phyloP scores from a whole-genome alignment of 441 rosid species.

The Bocquillonia castaneifolia region DNA sequence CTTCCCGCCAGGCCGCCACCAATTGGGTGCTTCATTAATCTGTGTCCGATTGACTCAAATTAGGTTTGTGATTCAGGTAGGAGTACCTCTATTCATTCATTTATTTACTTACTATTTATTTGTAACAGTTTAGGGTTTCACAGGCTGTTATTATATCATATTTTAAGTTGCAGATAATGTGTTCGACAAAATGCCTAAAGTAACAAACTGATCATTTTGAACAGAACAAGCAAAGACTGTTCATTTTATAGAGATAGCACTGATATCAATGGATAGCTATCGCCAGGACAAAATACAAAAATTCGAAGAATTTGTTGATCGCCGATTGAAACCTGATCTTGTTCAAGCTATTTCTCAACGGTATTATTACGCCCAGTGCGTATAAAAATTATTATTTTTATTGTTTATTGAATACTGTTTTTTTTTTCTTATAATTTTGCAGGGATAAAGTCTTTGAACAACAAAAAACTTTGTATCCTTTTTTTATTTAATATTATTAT shows the following conservation, averaged over 20 bases:
- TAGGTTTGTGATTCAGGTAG: no score
- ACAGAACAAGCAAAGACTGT: no score
- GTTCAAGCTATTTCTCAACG: constrained; percentile 55
- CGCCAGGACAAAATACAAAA: constrained; percentile 51
- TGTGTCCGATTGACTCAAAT: no score
- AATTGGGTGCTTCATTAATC: no score
- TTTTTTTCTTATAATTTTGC: constrained; percentile 28
- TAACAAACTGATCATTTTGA: constrained; percentile 1
- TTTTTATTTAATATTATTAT: background rate
- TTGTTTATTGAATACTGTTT: background rate
- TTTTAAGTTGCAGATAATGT: background rate
- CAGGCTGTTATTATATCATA: no score
- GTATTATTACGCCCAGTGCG: constrained; percentile 4
- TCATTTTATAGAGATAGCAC: constrained; percentile 3
- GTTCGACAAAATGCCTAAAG: constrained; percentile 23
- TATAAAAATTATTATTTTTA: no score
- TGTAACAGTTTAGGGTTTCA: no score
- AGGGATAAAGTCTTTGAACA: constrained; percentile 88
- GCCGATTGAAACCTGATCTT: constrained; percentile 74
- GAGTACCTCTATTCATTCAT: no score
- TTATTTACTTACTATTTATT: no score
- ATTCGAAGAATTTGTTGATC: constrained; percentile 79
- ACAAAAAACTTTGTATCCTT: constrained; percentile 85
- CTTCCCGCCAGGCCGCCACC: no score
- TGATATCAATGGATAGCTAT: constrained; percentile 36